Evolutionary conservation across 345 rosid species (phyloP).

Genomic region (Geranium brycei): DNA sequence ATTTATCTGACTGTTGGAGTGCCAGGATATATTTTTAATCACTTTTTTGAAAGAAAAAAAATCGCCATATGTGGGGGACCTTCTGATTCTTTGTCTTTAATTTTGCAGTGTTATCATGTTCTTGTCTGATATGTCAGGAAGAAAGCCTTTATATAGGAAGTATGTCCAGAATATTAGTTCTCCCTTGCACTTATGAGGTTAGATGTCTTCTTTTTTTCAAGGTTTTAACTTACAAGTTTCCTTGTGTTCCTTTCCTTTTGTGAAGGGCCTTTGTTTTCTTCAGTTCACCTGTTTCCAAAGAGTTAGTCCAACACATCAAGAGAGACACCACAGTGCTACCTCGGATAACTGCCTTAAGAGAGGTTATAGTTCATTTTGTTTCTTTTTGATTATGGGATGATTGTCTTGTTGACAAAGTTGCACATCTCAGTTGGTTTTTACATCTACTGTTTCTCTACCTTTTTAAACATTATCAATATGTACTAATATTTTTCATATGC

Average conservation of each 20-base stretch:
- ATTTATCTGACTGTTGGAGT: not conserved
- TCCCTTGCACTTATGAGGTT: not conserved
- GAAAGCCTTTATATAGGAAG: not conserved
- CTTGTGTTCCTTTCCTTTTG: not conserved
- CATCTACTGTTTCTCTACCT: not conserved
- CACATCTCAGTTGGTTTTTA: constrained; percentile 1
- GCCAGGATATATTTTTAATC: no score
- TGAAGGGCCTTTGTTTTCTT: constrained; percentile 81
- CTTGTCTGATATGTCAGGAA: not conserved
- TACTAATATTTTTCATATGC: constrained; percentile 5
- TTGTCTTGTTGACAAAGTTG: constrained; percentile 10
- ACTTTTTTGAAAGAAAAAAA: no score
- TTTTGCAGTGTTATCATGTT: not conserved
- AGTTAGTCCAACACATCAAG: constrained; percentile 69
- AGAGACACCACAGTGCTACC: constrained; percentile 74
- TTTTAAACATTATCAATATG: no score
- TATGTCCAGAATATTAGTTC: not conserved
- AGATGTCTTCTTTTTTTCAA: no score
- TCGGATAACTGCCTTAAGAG: constrained; percentile 87
- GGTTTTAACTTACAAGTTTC: not conserved
- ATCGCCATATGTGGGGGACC: not conserved
- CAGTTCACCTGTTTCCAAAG: constrained; percentile 84
- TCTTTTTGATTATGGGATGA: constrained; percentile 4
- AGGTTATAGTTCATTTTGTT: constrained; percentile 32
- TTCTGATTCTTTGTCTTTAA: not conserved